These are phyloP conservation scores for Melastoma malabathricum DNA, from an alignment of 345 rosid species.

Conservation along the genomic window DNA sequence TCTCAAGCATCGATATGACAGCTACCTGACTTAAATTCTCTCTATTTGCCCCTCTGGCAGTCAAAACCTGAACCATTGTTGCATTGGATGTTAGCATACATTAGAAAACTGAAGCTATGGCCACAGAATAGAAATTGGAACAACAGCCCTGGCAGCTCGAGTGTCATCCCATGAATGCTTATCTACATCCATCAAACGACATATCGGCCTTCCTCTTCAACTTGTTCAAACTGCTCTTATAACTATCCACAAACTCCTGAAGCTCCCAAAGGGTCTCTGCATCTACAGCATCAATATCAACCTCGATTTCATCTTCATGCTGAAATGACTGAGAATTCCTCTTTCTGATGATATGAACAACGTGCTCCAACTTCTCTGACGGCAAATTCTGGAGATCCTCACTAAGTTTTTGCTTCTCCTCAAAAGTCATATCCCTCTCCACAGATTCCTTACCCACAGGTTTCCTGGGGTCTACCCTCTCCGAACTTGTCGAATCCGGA, in stretches of 20 bases:
- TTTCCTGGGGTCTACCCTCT: slow-evolving; percentile 25
- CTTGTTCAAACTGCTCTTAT: slow-evolving; percentile 32
- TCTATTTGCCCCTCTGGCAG: too few relatives aligned
- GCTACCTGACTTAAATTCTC: too few relatives aligned
- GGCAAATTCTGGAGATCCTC: slow-evolving; percentile 60
- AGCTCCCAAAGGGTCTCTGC: slow-evolving; percentile 87
- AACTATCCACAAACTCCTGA: slow-evolving; percentile 36
- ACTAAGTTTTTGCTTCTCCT: slow-evolving; percentile 75
- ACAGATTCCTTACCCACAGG: slow-evolving; percentile 25
- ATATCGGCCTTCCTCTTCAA: slow-evolving; percentile 26
- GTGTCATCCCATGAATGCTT: slow-evolving; percentile 32
- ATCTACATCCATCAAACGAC: slow-evolving; percentile 20
- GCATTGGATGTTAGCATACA: too few relatives aligned
- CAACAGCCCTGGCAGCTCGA: slow-evolving; percentile 1
- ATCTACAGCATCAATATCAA: slow-evolving; percentile 79
- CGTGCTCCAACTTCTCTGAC: slow-evolving; percentile 52
- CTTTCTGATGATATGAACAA: slow-evolving; percentile 77
- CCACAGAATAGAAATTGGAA: not conserved
- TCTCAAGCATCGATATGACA: too few relatives aligned
- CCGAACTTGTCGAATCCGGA: slow-evolving; percentile 18
- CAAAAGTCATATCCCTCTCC: slow-evolving; percentile 57
- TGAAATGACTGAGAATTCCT: slow-evolving; percentile 53
- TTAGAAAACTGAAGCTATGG: too few relatives aligned
- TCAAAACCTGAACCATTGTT: too few relatives aligned
- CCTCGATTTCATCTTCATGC: slow-evolving; percentile 83